Conservation (phyloP, 805 yeast species). For the Spathaspora passalidarum region DNA sequence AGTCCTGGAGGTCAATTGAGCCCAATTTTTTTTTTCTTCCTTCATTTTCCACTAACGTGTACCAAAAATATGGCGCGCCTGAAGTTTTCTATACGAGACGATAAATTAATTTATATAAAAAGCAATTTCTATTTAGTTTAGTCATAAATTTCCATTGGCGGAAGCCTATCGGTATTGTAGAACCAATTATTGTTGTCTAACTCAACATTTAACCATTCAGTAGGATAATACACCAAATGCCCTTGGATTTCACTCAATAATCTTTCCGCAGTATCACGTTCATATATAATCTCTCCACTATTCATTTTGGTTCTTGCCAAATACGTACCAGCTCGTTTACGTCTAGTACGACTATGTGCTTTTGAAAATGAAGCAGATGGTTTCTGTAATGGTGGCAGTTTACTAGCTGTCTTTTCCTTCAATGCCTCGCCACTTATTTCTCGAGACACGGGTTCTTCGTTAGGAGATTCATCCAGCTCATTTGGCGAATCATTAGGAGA, state of each 20-base stretch:
- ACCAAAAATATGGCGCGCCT: too few species aligned
- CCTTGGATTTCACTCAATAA: constrained; percentile 75
- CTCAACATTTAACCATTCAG: constrained; percentile 85
- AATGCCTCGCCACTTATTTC: too few species aligned
- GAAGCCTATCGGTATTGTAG: constrained; percentile 86
- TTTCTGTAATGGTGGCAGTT: background rate
- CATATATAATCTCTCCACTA: constrained; percentile 53
- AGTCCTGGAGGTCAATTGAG: too few species aligned
- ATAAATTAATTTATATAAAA: too few species aligned
- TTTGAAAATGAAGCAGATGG: background rate
- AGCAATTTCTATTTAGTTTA: constrained; percentile 19
- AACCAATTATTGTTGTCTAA: constrained; percentile 94
- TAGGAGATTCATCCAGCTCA: background rate
- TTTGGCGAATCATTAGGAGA: too few species aligned
- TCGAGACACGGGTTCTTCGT: background rate
- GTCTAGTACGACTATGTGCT: constrained; percentile 12
- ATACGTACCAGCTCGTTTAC: constrained; percentile 37
- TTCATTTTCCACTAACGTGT: too few species aligned
- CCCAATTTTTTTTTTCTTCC: too few species aligned
- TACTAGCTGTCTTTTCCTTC: background rate
- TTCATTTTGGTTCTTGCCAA: constrained; percentile 31
- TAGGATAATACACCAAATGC: constrained; percentile 86
- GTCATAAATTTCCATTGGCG: constrained; percentile 93
- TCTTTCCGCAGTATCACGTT: constrained; percentile 72
- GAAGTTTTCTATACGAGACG: too few species aligned